Evolutionary conservation across 2,329 filamentous ascomycete species (phyloP).

Genomic region (Fusarium setosum): DNA sequence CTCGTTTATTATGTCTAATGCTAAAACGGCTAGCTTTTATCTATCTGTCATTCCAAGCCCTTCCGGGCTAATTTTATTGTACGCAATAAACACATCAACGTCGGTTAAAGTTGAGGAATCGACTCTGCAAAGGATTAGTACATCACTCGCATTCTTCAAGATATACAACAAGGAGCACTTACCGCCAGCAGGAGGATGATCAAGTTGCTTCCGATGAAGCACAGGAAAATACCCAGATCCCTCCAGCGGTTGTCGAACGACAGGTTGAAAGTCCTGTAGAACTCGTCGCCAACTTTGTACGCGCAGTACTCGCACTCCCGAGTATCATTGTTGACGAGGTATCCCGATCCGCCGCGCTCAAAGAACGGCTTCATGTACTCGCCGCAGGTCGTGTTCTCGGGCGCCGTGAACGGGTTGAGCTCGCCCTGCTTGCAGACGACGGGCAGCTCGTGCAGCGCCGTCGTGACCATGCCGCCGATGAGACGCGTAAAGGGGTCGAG

Average conservation of each 20-base stretch:
- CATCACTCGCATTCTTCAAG: background rate
- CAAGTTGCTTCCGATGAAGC: conserved; percentile 83
- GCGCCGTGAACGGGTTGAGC: conserved; percentile 71
- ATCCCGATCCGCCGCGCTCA: conserved; percentile 73
- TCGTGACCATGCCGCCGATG: conserved; percentile 73
- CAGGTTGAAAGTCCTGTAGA: conserved; percentile 76
- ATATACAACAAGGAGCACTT: conserved; percentile 44
- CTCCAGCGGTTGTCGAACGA: conserved; percentile 79
- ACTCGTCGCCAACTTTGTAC: conserved; percentile 83
- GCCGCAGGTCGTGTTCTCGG: conserved; percentile 54
- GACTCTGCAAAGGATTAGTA: conserved; percentile 50
- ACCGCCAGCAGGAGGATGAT: conserved; percentile 68
- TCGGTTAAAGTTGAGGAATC: conserved; percentile 65
- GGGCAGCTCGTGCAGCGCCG: conserved; percentile 65
- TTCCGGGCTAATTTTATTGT: background rate
- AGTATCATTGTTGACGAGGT: conserved; percentile 75
- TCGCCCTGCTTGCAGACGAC: conserved; percentile 67
- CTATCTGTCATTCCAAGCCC: conserved; percentile 23
- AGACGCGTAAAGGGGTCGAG: conserved; percentile 72
- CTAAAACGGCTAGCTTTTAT: conserved; percentile 25
- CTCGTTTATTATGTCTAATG: too few species aligned
- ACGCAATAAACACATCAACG: conserved; percentile 47
- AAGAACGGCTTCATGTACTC: conserved; percentile 43
- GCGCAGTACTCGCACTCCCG: conserved; percentile 83
- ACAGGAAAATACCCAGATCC: conserved; percentile 81